Percentiles rank a stretch among this genome's conserved stretches.
phyloP scores from a whole-genome alignment of 306 rosid species.

The Sechiopsis laciniata region DNA sequence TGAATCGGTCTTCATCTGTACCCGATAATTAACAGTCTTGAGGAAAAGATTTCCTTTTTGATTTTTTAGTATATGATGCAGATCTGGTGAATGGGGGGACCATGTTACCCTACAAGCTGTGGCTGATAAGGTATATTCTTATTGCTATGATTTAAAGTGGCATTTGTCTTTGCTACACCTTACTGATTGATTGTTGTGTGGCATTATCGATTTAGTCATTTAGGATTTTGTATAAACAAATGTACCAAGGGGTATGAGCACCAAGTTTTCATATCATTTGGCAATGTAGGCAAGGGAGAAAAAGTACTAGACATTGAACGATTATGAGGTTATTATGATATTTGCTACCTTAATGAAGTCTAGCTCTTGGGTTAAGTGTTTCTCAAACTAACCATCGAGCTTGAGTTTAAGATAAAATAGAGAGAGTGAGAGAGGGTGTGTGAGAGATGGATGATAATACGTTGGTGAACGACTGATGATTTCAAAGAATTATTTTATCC shows the following conservation, averaged over 20 bases:
- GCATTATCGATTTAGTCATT: background rate
- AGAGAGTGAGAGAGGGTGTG: too few relatives aligned
- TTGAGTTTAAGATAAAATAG: too few relatives aligned
- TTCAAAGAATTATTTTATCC: slow-evolving; percentile 7
- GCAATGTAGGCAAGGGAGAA: background rate
- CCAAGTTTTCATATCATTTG: too few relatives aligned
- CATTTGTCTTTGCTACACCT: background rate
- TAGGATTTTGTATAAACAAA: background rate
- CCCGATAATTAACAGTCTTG: slow-evolving; percentile 14
- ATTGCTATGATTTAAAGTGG: background rate
- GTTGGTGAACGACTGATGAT: background rate
- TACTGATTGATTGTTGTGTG: background rate
- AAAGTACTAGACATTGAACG: background rate
- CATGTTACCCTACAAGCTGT: slow-evolving; percentile 96
- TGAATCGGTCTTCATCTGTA: slow-evolving; percentile 17
- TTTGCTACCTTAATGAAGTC: too few relatives aligned
- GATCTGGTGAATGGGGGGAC: slow-evolving; percentile 98
- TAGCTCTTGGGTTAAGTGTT: background rate
- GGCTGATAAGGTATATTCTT: slow-evolving; percentile 20
- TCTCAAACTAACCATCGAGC: too few relatives aligned
- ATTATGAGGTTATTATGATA: too few relatives aligned
- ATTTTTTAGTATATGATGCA: slow-evolving; percentile 30
- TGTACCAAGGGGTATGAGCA: too few relatives aligned
- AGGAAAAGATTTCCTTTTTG: slow-evolving; percentile 14
- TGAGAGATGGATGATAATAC: too few relatives aligned